A percentile compares a stretch with the other conserved stretches of the same genome.
These are phyloP conservation scores for Apiospora marii DNA, from an alignment of 2,329 filamentous ascomycete species.

Conservation along the genomic window DNA sequence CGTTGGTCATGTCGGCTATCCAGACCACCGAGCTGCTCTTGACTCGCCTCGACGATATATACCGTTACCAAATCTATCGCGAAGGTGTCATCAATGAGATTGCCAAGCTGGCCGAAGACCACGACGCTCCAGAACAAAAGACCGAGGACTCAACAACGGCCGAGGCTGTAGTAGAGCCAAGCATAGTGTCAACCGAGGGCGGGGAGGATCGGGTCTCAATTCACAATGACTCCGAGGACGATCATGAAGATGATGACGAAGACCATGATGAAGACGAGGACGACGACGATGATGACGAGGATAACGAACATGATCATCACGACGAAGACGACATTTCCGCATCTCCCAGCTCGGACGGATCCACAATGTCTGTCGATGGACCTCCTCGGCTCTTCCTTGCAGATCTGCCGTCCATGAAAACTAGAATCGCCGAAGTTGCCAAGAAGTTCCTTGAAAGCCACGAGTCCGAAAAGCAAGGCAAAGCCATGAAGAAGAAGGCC, in stretches of 20 bases:
- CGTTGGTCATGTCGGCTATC: slow-evolving; percentile 84
- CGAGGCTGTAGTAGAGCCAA: slow-evolving; percentile 38
- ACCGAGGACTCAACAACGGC: slow-evolving; percentile 40
- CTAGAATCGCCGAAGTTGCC: slow-evolving; percentile 78
- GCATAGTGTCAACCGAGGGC: slow-evolving; percentile 42
- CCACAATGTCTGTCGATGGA: slow-evolving; percentile 69
- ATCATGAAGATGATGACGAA: slow-evolving; percentile 58
- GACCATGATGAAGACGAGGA: slow-evolving; percentile 59
- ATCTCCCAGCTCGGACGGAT: slow-evolving; percentile 73
- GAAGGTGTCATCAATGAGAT: slow-evolving; percentile 96
- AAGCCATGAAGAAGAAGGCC: slow-evolving; percentile 80
- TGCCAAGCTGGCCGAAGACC: slow-evolving; percentile 70
- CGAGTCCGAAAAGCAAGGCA: slow-evolving; percentile 76
- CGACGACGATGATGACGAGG: slow-evolving; percentile 56
- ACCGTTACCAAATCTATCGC: slow-evolving; percentile 95
- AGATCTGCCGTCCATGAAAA: slow-evolving; percentile 66
- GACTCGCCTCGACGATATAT: slow-evolving; percentile 83
- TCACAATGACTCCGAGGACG: slow-evolving; percentile 61
- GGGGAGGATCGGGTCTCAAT: slow-evolving; percentile 45
- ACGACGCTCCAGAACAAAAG: slow-evolving; percentile 45
- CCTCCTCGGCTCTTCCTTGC: slow-evolving; percentile 57
- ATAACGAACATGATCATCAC: slow-evolving; percentile 57
- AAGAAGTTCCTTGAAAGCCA: slow-evolving; percentile 86
- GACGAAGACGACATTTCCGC: slow-evolving; percentile 68
- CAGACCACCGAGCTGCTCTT: slow-evolving; percentile 90